These are phyloP conservation scores for Leishmania tarentolae DNA, from an alignment of 208 protist species.

Conservation along the genomic window DNA sequence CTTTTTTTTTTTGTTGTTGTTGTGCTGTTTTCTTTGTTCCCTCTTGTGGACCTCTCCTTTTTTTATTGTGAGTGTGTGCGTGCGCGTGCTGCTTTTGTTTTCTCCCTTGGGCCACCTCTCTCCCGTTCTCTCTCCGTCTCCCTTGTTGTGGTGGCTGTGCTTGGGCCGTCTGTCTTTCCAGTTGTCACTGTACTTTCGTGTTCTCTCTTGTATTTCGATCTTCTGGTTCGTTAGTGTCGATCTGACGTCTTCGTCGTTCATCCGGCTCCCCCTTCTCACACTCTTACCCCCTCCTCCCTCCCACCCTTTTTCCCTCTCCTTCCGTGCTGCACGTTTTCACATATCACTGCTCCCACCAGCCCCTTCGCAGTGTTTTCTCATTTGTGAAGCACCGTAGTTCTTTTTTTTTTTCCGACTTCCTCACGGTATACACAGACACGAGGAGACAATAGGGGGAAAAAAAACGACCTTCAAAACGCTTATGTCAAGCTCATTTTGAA, in stretches of 20 bases:
- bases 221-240: neutral
- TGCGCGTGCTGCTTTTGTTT: neutral
- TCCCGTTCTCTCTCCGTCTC: too few species aligned
- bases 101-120: neutral
- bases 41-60: neutral
- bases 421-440: constrained; percentile 11
- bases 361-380: neutral
- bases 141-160: neutral
- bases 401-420: neutral
- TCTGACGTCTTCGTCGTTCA: neutral
- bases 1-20: neutral
- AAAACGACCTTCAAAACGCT: neutral
- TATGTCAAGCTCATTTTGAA: neutral
- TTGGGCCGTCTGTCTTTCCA: neutral
- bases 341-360: neutral
- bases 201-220: neutral
- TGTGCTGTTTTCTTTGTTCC: neutral
- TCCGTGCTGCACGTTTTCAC: neutral
- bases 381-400: constrained; percentile 8
- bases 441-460: constrained; percentile 1
- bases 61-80: neutral
- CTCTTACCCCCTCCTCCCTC: neutral
- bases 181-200: neutral
- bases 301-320: neutral
- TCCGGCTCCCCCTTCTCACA: neutral